Evolutionary conservation across 2,329 filamentous ascomycete species (phyloP).

Genomic region (Xylaria digitata): DNA sequence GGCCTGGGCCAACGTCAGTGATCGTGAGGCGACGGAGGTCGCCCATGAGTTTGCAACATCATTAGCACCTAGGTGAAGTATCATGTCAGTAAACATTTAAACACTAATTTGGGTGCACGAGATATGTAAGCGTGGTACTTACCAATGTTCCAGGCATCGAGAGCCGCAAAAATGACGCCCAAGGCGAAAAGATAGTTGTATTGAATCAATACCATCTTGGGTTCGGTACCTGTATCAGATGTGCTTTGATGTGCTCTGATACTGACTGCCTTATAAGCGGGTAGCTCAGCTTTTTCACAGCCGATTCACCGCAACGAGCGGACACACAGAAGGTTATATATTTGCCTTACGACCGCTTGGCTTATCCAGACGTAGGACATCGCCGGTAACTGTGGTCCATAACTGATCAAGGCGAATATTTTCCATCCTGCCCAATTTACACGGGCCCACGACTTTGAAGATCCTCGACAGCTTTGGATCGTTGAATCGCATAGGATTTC

Average conservation of each 20-base stretch:
- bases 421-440: neutral
- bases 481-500: neutral
- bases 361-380: neutral
- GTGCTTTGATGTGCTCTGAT: neutral
- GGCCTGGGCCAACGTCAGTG: conserved; percentile 70
- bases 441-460: neutral
- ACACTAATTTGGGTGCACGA: neutral
- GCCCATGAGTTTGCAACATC: conserved; percentile 84
- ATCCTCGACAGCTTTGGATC: neutral
- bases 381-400: neutral
- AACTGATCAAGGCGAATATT: neutral
- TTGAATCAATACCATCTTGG: conserved; percentile 56
- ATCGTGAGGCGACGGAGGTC: conserved; percentile 77
- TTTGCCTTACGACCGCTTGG: neutral
- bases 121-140: conserved; percentile 17
- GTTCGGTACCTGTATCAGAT: neutral
- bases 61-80: conserved; percentile 54
- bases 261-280: neutral
- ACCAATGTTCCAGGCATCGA: conserved; percentile 76
- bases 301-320: neutral
- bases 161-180: conserved; percentile 72
- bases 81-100: neutral
- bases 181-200: conserved; percentile 73
- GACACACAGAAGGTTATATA: conserved; percentile 3
- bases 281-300: neutral